phyloP scores from a whole-genome alignment of 1,139 yeast species.

The Magnusiomyces fungicola region DNA sequence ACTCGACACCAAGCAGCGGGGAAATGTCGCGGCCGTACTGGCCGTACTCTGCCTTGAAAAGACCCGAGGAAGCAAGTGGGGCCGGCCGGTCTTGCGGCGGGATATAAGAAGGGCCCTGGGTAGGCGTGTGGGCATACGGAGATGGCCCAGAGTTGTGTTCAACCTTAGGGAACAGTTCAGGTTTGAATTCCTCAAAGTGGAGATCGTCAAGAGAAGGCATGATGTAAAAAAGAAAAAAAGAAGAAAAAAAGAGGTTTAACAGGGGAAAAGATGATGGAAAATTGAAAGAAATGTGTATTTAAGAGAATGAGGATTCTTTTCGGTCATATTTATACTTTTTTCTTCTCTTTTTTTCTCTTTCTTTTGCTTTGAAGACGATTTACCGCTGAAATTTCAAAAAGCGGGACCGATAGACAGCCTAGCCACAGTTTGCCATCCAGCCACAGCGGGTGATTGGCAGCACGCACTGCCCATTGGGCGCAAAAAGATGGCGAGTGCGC shows the following conservation, averaged over 20 bases:
- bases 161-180: neutral
- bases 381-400: too few species aligned
- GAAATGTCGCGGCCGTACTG: constrained; percentile 5
- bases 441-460: too few species aligned
- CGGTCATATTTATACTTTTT: neutral
- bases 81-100: constrained; percentile 5
- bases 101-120: constrained; percentile 19
- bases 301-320: neutral
- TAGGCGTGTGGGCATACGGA: constrained; percentile 22
- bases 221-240: neutral
- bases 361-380: too few species aligned
- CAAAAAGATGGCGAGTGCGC: too few species aligned
- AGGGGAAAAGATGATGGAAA: neutral
- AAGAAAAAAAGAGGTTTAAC: neutral
- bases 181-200: constrained; percentile 5
- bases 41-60: constrained; percentile 6
- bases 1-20: constrained; percentile 10
- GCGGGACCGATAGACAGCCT: too few species aligned
- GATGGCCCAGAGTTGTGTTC: constrained; percentile 14
- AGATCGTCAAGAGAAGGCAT: constrained; percentile 7
- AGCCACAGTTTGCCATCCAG: too few species aligned
- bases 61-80: constrained; percentile 5
- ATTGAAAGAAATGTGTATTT: neutral
- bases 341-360: too few species aligned
- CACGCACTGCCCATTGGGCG: too few species aligned